These are phyloP conservation scores for Adiantum capillusveneris DNA, from an alignment of 75 land plant species.

Conservation along the genomic window DNA sequence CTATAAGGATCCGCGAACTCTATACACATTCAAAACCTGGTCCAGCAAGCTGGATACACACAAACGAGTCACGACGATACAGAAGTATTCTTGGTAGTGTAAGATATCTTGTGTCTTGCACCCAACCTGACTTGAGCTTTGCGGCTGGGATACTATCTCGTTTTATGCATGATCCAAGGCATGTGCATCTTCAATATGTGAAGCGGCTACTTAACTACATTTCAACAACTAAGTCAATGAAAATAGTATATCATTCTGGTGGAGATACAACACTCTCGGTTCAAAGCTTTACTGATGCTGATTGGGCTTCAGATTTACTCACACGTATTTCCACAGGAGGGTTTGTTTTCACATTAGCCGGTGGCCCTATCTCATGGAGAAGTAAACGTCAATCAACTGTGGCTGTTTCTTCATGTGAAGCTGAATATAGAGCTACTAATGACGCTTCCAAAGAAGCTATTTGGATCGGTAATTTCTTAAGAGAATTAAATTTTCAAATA, in stretches of 20 bases:
- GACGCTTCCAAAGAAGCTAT: slow-evolving; percentile 14
- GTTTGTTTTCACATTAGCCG: slow-evolving; percentile 5
- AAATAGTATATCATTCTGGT: not conserved
- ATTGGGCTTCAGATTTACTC: slow-evolving; percentile 9
- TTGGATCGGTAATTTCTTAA: slow-evolving; percentile 7
- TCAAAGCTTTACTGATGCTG: not conserved
- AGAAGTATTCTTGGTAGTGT: too few relatives aligned
- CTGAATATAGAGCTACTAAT: slow-evolving; percentile 1
- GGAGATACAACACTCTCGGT: not conserved
- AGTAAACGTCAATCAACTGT: slow-evolving; percentile 12
- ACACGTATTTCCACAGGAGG: not conserved
- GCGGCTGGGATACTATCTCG: too few relatives aligned
- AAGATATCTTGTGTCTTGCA: too few relatives aligned
- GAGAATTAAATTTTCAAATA: slow-evolving; percentile 4
- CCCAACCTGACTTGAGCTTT: too few relatives aligned
- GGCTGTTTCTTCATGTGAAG: slow-evolving; percentile 7
- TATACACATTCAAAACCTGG: too few relatives aligned
- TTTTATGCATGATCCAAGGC: too few relatives aligned
- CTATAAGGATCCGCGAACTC: too few relatives aligned
- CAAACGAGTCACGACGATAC: too few relatives aligned
- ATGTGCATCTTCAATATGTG: too few relatives aligned
- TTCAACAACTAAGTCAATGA: slow-evolving; percentile 7
- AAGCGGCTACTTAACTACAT: not conserved
- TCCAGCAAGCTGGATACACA: too few relatives aligned
- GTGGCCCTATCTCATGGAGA: slow-evolving; percentile 10